Evolutionary conservation across 73 alveolate genomes (phyloP), one percentile per base, ranked within the genome.

Genomic region (Paramecium sexaurelia): DNA sequence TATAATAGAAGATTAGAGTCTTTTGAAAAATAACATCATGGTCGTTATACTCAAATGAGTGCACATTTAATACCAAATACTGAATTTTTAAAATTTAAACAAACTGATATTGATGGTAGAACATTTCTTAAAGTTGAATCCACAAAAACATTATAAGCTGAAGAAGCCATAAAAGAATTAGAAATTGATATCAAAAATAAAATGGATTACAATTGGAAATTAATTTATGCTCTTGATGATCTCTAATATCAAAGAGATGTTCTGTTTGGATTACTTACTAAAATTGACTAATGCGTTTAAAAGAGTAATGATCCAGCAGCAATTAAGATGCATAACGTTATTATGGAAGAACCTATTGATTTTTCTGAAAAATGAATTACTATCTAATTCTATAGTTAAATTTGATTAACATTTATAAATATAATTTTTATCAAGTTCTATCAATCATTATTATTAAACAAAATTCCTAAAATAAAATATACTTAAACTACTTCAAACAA

Each of bases 151-250:
- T 24, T 40, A 39, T 40, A 43, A 40, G 67, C 71, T 39, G 90
- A 78, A 32, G 90, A 78, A 40, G 26, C 32, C 0, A 57, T 43
- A 3, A 78, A 78, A 43, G 90, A 78, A 22, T 32, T 78, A 22
- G 71, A 78, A 43, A 43, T 41, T 1, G 90, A 78, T 8, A 37
- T 78, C n/a, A 78, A 78, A 78, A 78, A 17, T 6, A 78, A 78
- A 40, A 78, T 78, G 90, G 90, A 78, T 19, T 78, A 78, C 19
- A 78, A 78, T 43, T 78, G 90, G 90, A 78, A 78, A 78, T 78
- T 78, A 11, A 78, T 78, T 0, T 78, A 78, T 41, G 90, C 90
- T 8, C 27, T 78, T 17, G 90, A 78, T 78, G 90, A 78, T 22
- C 27, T 78, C 1, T 22, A 40, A 40, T 43, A 78, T 78, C 19